These are phyloP conservation scores for Camellia japonica DNA, from an alignment of 148 eudicot species.

Conservation along the genomic window DNA sequence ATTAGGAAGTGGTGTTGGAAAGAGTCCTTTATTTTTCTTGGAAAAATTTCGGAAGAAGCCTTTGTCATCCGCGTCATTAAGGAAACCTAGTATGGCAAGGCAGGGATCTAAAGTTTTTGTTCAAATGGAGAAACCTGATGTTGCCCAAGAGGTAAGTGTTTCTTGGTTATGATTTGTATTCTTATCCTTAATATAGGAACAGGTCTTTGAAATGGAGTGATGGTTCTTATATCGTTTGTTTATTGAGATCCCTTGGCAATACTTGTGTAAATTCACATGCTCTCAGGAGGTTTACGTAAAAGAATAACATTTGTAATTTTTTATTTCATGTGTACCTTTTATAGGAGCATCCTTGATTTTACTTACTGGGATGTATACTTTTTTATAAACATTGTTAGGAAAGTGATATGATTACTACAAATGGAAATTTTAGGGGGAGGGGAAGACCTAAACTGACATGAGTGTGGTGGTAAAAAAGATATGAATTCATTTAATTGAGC, in stretches of 20 bases:
- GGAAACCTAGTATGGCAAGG: slow-evolving; percentile 50
- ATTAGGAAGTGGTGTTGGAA: slow-evolving; percentile 63
- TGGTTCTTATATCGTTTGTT: background rate
- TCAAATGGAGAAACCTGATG: slow-evolving; percentile 85
- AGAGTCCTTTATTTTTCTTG: slow-evolving; percentile 56
- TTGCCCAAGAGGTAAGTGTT: slow-evolving; percentile 69
- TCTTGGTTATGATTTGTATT: background rate
- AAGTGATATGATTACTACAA: too few relatives aligned
- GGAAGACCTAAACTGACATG: too few relatives aligned
- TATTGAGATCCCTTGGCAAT: background rate
- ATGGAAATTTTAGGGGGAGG: too few relatives aligned
- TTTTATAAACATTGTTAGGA: too few relatives aligned
- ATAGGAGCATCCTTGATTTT: slow-evolving; percentile 1
- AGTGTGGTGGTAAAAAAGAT: too few relatives aligned
- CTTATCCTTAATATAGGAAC: background rate
- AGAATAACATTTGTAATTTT: background rate
- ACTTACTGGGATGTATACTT: background rate
- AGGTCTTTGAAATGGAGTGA: slow-evolving; percentile 1
- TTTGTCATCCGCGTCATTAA: slow-evolving; percentile 30
- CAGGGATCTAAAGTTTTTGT: slow-evolving; percentile 67
- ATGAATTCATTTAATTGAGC: too few relatives aligned
- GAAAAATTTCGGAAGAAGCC: slow-evolving; percentile 43
- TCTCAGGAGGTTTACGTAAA: background rate
- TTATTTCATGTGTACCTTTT: background rate
- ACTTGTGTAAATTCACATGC: background rate